Base-by-base conservation (phyloP, 1,284 basidiomycete genomes). In the Farysia itapuensis region DNA sequence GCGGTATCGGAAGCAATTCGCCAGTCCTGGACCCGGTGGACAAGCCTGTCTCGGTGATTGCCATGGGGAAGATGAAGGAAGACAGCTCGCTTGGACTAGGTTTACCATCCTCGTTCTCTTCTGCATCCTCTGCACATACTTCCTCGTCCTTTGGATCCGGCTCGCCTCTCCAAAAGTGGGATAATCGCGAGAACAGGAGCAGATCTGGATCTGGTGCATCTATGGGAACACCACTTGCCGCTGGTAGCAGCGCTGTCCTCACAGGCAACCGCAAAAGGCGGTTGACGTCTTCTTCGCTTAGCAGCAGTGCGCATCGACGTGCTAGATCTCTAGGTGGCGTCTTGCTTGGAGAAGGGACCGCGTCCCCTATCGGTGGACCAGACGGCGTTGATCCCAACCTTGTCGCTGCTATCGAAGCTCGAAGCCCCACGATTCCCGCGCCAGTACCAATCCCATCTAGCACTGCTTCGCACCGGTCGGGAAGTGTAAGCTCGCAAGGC, bases 331-430 rank as follows among this genome's bases (percentile, higher is more conserved):
- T 72, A 9, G 68, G 66, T 16, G 68, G 65, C 14, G 51, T 48
- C 9, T 41, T 69, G 21, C 45, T 71, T 6, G 57, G 64, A 13
- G 63, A 64, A 28, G 50, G 59, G 19, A 46, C 54, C 20, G 38
- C 63, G 35, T 68, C 73, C 26, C 65, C 73, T 5, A 51, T 75
- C 9, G 73, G 73, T 25, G 73, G 73, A 6, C 70, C 72, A 4
- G 73, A 75, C 22, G 73, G 73, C 18, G 71, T 75, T 9, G 73
- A 75, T 45, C 73, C 73, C 1, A 63, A 64, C 13, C 47, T 75
- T 9, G 63, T 75, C 5, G 73, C 73, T 9, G 73, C 73, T 14
- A 74, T 75, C 43, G 56, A 65, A 7, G 54, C 58, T 18, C 52
- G 58, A 25, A 65, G 50, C 32, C 45, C 54, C 14, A 59, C 35